Evolutionary conservation across 2,329 filamentous ascomycete genomes (phyloP), one percentile per base, ranked within the genome.

Genomic region (Fusarium sp.): DNA sequence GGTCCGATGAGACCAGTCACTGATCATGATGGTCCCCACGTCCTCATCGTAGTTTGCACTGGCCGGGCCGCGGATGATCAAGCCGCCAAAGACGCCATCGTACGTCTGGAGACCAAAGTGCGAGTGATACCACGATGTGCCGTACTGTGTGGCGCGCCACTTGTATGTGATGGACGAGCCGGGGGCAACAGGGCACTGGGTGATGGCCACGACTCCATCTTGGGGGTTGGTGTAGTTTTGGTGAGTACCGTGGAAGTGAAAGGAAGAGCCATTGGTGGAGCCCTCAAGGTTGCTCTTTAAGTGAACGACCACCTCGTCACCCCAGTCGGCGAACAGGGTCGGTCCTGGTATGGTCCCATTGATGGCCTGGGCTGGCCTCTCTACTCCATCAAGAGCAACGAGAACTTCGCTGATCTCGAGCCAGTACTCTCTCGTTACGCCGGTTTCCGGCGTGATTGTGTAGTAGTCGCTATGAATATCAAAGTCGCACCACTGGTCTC

Each of bases 211-310:
- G 5, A 91, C 90, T 62, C 91, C 91, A 74, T 92, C 91, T 65
- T 88, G 84, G 60, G 87, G 82, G 74, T 87, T 88, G 56, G 84
- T 88, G 75, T 85, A 83, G 67, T 86, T 83, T 78, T 92, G 90
- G 25, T 89, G 86, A 42, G 92, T 82, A 35, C 90, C 91, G 74
- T 93, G 91, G 82, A 87, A 92, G 79, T 93, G 91, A 33, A 92
- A 88, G 13, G 86, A 85, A 10, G 90, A 92, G 45, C 90, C 90
- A 68, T 92, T 92, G 18, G 73, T 69, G 82, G 81, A 81, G 63
- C 35, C 54, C 29, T 74, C 62, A 29, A 85, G 71, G 5, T 79
- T 79, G 79, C 91, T 93, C 47, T 82, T 87, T 20, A 92, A 85
- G 63, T 88, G 88, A 35, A 91, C 81, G 18, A 82, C 77, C 8